Evolutionary conservation across 2,329 filamentous ascomycete species (phyloP).

Genomic region (Diaporthe citriasiana): DNA sequence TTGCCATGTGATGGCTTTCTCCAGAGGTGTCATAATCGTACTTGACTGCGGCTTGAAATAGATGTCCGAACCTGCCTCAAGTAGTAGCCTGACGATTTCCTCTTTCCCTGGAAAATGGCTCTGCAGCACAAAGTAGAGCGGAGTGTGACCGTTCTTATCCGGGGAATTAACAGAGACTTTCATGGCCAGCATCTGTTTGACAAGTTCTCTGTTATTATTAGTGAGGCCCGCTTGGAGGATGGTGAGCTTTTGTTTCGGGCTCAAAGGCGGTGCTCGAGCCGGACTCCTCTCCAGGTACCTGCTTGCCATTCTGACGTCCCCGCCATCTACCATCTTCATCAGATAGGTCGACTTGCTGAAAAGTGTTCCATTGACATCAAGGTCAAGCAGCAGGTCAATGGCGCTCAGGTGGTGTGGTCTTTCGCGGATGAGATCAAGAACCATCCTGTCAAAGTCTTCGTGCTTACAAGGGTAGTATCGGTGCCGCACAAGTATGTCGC

Average conservation of each 20-base stretch:
- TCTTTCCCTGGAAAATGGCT: not conserved
- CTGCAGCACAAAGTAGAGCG: slow-evolving; percentile 24
- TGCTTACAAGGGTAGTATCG: slow-evolving; percentile 1
- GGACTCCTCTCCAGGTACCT: slow-evolving; percentile 19
- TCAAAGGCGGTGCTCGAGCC: not conserved
- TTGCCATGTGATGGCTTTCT: slow-evolving; percentile 8
- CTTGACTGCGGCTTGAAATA: slow-evolving; percentile 11
- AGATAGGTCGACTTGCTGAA: slow-evolving; percentile 15
- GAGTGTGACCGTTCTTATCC: slow-evolving; percentile 30
- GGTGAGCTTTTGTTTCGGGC: slow-evolving; percentile 22
- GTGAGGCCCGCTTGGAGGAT: slow-evolving; percentile 20
- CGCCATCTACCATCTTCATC: slow-evolving; percentile 24
- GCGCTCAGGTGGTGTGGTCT: not conserved
- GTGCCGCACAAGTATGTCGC: slow-evolving; percentile 32
- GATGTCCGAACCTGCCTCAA: slow-evolving; percentile 16
- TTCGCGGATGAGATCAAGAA: not conserved
- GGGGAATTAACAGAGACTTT: slow-evolving; percentile 24
- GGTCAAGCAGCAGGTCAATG: slow-evolving; percentile 30
- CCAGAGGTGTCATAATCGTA: slow-evolving; percentile 23
- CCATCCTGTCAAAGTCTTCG: slow-evolving; percentile 32
- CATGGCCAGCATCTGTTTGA: slow-evolving; percentile 18
- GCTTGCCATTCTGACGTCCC: not conserved
- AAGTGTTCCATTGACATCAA: slow-evolving; percentile 17
- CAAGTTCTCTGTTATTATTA: not conserved
- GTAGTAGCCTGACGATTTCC: not conserved